Conservation (phyloP, 2,329 filamentous ascomycete species). For the Leptodontidium sp. region DNA sequence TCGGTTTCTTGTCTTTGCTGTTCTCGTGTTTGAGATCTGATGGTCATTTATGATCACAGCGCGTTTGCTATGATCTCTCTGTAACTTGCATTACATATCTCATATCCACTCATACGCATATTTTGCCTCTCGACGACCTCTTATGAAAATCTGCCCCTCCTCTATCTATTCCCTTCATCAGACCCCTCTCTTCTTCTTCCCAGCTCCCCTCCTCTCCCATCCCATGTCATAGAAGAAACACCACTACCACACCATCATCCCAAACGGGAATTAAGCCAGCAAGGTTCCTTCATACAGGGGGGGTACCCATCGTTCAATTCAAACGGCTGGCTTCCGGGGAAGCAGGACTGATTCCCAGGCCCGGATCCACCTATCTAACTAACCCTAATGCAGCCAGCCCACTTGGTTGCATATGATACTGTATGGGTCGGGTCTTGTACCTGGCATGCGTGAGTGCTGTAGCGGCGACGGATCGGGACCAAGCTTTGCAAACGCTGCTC, state of each 20-base stretch:
- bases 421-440: constrained; percentile 30
- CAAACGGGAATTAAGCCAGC: constrained; percentile 8
- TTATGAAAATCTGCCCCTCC: constrained; percentile 12
- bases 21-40: background rate
- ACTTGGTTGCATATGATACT: constrained; percentile 19
- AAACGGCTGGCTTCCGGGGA: constrained; percentile 36
- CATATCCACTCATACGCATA: background rate
- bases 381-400: background rate
- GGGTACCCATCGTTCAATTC: background rate
- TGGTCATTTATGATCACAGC: background rate
- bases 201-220: background rate
- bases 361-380: background rate
- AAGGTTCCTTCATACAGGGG: constrained; percentile 11
- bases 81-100: too few species aligned
- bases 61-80: constrained; percentile 1
- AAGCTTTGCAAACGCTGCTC: background rate
- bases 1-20: too few species aligned
- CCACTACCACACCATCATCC: background rate
- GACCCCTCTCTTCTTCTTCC: constrained; percentile 2
- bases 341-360: constrained; percentile 34
- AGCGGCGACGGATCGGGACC: constrained; percentile 2
- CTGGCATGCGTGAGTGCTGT: constrained; percentile 32
- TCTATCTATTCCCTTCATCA: background rate
- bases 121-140: background rate
- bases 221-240: background rate